Percentiles rank a stretch among this genome's conserved stretches.
These are phyloP conservation scores for Sphaerostilbella broomeana DNA, from an alignment of 2,329 filamentous ascomycete genomes.

Conservation along the genomic window DNA sequence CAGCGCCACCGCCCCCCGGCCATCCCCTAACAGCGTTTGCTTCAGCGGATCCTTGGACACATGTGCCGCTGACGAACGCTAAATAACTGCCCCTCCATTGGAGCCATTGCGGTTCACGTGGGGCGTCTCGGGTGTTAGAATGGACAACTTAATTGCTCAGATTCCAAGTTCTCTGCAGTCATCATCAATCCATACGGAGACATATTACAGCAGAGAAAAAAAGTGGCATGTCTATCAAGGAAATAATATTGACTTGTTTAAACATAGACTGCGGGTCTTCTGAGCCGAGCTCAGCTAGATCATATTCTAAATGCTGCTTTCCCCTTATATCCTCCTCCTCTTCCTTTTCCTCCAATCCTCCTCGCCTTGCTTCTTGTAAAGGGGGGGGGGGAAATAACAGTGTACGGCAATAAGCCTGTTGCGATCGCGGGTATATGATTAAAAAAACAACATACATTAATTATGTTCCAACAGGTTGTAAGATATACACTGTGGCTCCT, in stretches of 20 bases:
- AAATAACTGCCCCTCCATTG: no score
- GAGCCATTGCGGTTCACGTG: constrained; percentile 4
- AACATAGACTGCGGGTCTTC: no score
- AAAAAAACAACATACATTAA: constrained; percentile 13
- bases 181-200: no score
- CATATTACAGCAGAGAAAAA: background rate
- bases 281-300: no score
- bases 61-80: constrained; percentile 10
- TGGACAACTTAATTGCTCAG: no score
- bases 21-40: no score
- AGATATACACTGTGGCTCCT: constrained; percentile 11
- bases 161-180: no score
- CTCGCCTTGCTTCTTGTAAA: no score
- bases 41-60: no score
- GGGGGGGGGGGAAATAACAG: background rate
- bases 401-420: constrained; percentile 4
- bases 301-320: no score
- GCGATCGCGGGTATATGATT: constrained; percentile 7
- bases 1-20: no score
- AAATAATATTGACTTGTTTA: background rate
- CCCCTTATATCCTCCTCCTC: constrained; percentile 7
- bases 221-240: background rate
- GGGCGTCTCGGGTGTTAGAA: constrained; percentile 2
- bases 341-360: no score
- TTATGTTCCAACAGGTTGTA: constrained; percentile 8